A percentile compares a stretch with the other conserved stretches of the same genome.
phyloP scores from a whole-genome alignment of 768 basidiomycete genomes.

The Podaxis carcinomalis region DNA sequence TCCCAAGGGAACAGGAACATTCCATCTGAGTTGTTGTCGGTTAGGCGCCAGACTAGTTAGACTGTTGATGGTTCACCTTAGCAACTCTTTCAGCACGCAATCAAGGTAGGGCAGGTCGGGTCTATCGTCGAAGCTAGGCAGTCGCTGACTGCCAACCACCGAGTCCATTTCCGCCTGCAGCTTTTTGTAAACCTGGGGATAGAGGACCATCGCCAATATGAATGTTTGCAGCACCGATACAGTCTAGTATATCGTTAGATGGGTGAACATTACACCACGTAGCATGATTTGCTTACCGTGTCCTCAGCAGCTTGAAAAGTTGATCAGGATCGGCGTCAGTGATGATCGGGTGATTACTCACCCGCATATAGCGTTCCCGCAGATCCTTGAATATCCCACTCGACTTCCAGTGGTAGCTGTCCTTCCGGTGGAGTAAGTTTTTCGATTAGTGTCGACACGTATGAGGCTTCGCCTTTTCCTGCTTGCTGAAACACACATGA shows the following conservation, averaged over 20 bases:
- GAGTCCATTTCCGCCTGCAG: conserved; percentile 50
- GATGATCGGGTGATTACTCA: conserved; percentile 18
- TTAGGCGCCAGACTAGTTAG: not conserved
- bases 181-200: conserved; percentile 45
- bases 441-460: conserved; percentile 42
- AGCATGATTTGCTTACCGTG: conserved; percentile 22
- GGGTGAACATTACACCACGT: conserved; percentile 11
- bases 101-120: conserved; percentile 43
- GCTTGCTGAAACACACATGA: conserved; percentile 25
- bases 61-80: conserved; percentile 29
- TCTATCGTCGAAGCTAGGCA: conserved; percentile 44
- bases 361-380: conserved; percentile 50
- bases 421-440: conserved; percentile 29
- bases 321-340: not conserved
- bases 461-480: conserved; percentile 39
- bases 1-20: conserved; percentile 44
- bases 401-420: conserved; percentile 34
- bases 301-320: conserved; percentile 32
- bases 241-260: conserved; percentile 33
- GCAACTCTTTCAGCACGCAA: conserved; percentile 42
- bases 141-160: conserved; percentile 37
- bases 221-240: conserved; percentile 45
- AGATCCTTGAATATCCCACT: conserved; percentile 53
- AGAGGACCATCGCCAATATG: conserved; percentile 48
- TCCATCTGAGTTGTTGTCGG: conserved; percentile 32